Conservation (phyloP, 2,329 filamentous ascomycete species). For the Alternaria triticimaculans region DNA sequence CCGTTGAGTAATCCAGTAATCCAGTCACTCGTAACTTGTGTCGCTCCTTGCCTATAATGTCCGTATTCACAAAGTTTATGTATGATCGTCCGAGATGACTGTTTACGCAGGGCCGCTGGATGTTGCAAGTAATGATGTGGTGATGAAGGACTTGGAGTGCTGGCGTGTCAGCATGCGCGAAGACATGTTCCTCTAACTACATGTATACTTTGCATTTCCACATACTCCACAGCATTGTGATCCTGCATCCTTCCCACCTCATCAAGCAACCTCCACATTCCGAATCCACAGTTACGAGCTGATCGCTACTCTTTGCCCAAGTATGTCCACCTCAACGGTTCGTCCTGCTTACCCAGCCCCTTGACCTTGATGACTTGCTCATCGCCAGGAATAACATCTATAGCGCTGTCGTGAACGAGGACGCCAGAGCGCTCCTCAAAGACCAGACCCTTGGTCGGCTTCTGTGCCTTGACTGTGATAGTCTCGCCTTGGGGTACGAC, state of each 20-base stretch:
- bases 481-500: slow-evolving; percentile 50
- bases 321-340: slow-evolving; percentile 54
- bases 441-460: slow-evolving; percentile 66
- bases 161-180: slow-evolving; percentile 13
- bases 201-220: background rate
- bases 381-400: slow-evolving; percentile 66
- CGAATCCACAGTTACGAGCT: slow-evolving; percentile 7
- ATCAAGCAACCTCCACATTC: slow-evolving; percentile 3
- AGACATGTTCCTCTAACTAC: slow-evolving; percentile 1
- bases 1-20: slow-evolving; percentile 18
- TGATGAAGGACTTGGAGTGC: slow-evolving; percentile 9
- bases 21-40: slow-evolving; percentile 14
- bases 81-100: background rate
- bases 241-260: slow-evolving; percentile 1
- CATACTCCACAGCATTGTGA: slow-evolving; percentile 1
- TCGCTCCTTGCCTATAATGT: slow-evolving; percentile 24
- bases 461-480: slow-evolving; percentile 56
- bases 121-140: slow-evolving; percentile 15
- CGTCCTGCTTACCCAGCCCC: slow-evolving; percentile 49
- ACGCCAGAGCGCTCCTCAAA: slow-evolving; percentile 65
- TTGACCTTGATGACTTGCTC: slow-evolving; percentile 57
- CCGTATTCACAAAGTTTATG: slow-evolving; percentile 8
- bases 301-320: slow-evolving; percentile 47
- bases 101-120: background rate
- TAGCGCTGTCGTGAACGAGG: slow-evolving; percentile 61